phyloP scores from a whole-genome alignment of 139 green algal genomes.

The Zygnema cylindricum region DNA sequence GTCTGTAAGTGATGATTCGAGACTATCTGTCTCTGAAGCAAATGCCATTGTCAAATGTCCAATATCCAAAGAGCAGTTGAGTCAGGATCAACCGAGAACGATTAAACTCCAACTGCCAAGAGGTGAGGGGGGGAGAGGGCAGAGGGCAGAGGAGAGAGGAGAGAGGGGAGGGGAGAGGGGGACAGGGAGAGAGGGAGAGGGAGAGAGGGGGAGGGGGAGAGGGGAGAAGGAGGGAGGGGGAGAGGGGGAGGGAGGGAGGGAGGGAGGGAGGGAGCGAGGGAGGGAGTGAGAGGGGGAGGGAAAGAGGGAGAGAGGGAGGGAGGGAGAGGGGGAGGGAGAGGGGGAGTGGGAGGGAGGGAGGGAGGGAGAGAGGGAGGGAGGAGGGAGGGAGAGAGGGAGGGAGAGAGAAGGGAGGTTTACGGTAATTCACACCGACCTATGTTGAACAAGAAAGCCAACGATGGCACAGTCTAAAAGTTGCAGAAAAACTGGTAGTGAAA shows the following conservation, averaged over 20 bases:
- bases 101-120: background rate
- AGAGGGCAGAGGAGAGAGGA: no score
- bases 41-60: background rate
- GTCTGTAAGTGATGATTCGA: background rate
- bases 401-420: no score
- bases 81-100: background rate
- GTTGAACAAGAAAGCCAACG: constrained; percentile 38
- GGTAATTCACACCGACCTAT: no score
- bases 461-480: constrained; percentile 53
- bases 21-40: background rate
- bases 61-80: background rate
- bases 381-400: no score
- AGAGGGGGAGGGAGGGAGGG: no score
- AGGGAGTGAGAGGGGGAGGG: no score
- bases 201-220: background rate
- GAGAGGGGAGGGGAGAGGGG: no score
- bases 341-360: no score
- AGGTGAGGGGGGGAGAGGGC: background rate
- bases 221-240: background rate
- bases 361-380: no score
- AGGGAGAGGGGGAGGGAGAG: no score
- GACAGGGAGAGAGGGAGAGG: background rate
- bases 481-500: constrained; percentile 26
- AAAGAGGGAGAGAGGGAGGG: background rate
- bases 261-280: background rate